Percentiles rank a stretch among this genome's conserved stretches.
Conservation (phyloP, 331 rosid species). For the Quercus phellos region DNA sequence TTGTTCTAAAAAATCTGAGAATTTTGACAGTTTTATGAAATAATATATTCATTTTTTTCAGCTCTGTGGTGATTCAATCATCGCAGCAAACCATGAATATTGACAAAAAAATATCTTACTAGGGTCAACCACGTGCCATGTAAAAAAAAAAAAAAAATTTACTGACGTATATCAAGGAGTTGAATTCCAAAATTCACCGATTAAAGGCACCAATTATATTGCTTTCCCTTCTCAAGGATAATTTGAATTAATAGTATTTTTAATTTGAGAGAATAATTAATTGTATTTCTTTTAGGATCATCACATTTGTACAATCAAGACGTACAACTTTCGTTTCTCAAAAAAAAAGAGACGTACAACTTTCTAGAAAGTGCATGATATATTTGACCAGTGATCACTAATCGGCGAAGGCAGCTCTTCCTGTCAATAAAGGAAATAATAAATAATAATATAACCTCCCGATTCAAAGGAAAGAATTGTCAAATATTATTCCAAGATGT, state of each 20-base stretch:
- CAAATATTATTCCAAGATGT: neutral
- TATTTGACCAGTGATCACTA: neutral
- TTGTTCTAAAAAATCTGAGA: accelerated
- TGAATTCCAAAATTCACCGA: too few species aligned
- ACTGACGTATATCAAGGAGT: too few species aligned
- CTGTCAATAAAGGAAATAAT: too few species aligned
- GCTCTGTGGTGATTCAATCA: neutral
- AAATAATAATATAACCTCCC: neutral
- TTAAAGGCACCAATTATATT: too few species aligned
- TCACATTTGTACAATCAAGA: too few species aligned
- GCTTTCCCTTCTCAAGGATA: too few species aligned
- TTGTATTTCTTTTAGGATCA: too few species aligned
- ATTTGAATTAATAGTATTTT: too few species aligned
- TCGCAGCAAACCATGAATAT: neutral
- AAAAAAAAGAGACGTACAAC: neutral
- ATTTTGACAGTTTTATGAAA: neutral
- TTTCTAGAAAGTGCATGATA: neutral
- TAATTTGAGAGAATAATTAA: too few species aligned
- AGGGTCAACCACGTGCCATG: neutral
- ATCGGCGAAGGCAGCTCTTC: too few species aligned
- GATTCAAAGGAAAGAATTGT: neutral
- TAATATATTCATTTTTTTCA: neutral
- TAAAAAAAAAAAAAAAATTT: too few species aligned
- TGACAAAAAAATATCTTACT: neutral
- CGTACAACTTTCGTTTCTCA: too few species aligned